Conservation (phyloP, 805 yeast genomes). For the Schwanniomyces pseudopolymorphus region DNA sequence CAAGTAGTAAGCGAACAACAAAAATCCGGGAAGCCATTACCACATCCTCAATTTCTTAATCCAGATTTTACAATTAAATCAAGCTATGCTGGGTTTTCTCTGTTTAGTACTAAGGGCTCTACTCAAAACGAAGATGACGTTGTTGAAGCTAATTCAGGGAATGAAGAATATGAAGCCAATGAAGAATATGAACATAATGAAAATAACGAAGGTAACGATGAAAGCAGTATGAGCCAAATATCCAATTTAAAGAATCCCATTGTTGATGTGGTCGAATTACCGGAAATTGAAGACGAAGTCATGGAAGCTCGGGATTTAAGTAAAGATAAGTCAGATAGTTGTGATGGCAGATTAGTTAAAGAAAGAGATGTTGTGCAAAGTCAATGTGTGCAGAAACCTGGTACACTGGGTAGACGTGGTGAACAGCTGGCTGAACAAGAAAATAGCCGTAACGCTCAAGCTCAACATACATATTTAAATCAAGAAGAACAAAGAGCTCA, state of each 20-base stretch:
- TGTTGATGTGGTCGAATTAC: conserved; percentile 11
- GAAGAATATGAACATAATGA: too few relatives aligned
- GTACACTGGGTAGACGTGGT: not conserved
- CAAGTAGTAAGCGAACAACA: conserved; percentile 9
- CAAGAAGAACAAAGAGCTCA: conserved; percentile 1
- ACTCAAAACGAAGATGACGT: not conserved
- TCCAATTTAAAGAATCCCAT: conserved; percentile 6
- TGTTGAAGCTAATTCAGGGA: not conserved
- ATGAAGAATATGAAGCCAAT: not conserved
- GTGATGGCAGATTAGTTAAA: not conserved
- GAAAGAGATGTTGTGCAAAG: not conserved
- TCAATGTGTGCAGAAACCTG: too few relatives aligned
- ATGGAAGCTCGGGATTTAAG: not conserved
- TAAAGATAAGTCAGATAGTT: too few relatives aligned
- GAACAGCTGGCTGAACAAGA: not conserved
- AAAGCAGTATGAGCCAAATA: not conserved
- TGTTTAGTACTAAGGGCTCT: conserved; percentile 22
- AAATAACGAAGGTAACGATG: not conserved
- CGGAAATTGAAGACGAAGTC: conserved; percentile 4
- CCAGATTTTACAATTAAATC: conserved; percentile 28
- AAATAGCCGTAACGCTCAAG: not conserved
- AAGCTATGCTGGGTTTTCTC: conserved; percentile 28
- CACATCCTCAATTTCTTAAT: conserved; percentile 31
- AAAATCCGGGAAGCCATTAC: conserved; percentile 20
- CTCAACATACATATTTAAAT: not conserved